Percentiles rank a stretch among this genome's conserved stretches.
phyloP scores from a whole-genome alignment of 208 protist genomes.

The Leishmania lainsoni region DNA sequence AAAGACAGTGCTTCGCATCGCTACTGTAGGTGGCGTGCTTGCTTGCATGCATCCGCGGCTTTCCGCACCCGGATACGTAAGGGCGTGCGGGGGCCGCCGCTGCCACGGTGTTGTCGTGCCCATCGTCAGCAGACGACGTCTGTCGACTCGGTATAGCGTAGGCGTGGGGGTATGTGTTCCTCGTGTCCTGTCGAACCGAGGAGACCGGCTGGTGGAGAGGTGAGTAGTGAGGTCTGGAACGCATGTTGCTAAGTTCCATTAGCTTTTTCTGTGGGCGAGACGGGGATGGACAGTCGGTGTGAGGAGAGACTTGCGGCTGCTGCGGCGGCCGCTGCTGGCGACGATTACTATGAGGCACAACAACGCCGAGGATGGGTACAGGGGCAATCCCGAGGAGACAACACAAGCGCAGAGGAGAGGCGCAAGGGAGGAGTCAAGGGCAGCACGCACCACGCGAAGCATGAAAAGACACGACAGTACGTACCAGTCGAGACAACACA shows the following conservation, averaged over 20 bases:
- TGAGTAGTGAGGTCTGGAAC: conserved; percentile 7
- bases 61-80: neutral
- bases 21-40: neutral
- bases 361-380: neutral
- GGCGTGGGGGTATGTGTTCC: neutral
- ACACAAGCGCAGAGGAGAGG: neutral
- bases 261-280: neutral
- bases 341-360: no score
- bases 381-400: neutral
- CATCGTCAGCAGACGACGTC: neutral
- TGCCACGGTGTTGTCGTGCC: neutral
- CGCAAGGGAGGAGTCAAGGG: neutral
- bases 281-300: neutral
- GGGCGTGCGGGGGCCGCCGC: neutral
- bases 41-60: neutral
- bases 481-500: neutral
- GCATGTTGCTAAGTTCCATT: conserved; percentile 1
- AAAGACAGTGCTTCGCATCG: neutral
- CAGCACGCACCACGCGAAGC: neutral
- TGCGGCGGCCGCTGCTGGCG: neutral
- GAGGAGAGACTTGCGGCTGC: neutral
- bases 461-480: neutral
- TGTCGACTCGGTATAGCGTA: neutral
- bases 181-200: conserved; percentile 3
- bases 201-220: neutral